Conservation (phyloP, 176 grass and related monocot genomes). For the Triticum timopheevii region DNA sequence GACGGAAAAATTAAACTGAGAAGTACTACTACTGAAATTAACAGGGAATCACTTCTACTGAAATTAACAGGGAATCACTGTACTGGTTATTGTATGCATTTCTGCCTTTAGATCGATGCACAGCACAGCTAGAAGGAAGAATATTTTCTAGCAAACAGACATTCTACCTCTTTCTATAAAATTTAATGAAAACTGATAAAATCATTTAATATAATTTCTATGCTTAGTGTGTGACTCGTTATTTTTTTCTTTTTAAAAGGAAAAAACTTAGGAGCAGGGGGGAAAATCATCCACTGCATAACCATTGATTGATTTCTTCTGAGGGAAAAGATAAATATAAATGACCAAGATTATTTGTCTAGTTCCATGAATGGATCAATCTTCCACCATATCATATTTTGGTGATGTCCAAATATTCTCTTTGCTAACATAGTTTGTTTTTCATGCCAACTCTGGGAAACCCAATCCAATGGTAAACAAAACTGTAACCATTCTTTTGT, state of each 20-base stretch:
- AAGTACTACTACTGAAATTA: not conserved
- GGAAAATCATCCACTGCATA: not conserved
- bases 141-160: not conserved
- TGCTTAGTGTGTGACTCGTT: no score
- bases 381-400: not conserved
- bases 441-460: not conserved
- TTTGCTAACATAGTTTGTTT: not conserved
- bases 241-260: no score
- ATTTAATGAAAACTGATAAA: no score
- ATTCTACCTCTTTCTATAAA: not conserved
- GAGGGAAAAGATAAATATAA: not conserved
- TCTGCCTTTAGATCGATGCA: not conserved
- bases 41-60: not conserved
- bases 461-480: not conserved
- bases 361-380: not conserved
- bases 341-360: conserved; percentile 1
- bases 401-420: not conserved
- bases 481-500: not conserved
- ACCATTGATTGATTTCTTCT: not conserved
- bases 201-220: no score
- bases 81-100: not conserved
- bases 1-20: not conserved
- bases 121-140: not conserved
- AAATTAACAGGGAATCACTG: not conserved
- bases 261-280: not conserved